Conservation (phyloP, 2,329 filamentous ascomycete genomes). For the Cercospora sp. region DNA sequence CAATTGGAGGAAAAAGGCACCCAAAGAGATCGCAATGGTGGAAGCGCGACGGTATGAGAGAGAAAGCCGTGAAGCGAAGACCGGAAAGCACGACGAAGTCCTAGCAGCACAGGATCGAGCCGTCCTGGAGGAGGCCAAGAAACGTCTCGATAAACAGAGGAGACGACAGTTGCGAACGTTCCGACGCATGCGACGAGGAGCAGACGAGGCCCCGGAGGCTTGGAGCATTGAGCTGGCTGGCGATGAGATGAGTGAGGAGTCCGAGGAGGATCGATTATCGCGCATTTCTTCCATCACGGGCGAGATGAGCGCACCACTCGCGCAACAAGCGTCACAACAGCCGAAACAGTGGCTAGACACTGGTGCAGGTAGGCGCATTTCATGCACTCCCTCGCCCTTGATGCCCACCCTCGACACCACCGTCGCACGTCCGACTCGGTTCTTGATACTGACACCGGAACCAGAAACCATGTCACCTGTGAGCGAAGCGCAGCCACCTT, state of each 20-base stretch:
- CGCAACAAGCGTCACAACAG: conserved; percentile 26
- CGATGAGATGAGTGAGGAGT: conserved; percentile 53
- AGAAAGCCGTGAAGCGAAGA: conserved; percentile 52
- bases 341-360: conserved; percentile 21
- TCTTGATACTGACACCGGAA: conserved; percentile 34
- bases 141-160: conserved; percentile 57
- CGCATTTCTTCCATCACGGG: conserved; percentile 40
- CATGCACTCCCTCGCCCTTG: conserved; percentile 33
- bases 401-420: conserved; percentile 21
- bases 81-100: conserved; percentile 47
- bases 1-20: conserved; percentile 85
- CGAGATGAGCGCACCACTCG: conserved; percentile 23
- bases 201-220: conserved; percentile 56
- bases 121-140: conserved; percentile 49
- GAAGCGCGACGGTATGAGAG: conserved; percentile 80
- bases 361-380: conserved; percentile 29
- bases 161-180: conserved; percentile 40
- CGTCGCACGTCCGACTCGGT: conserved; percentile 22
- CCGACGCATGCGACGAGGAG: conserved; percentile 34
- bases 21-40: conserved; percentile 77
- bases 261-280: conserved; percentile 40
- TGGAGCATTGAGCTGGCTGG: conserved; percentile 86
- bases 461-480: conserved; percentile 29
- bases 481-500: conserved; percentile 10
- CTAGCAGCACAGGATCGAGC: conserved; percentile 48